Conservation (phyloP, 345 rosid genomes). For the Dimocarpus longan region DNA sequence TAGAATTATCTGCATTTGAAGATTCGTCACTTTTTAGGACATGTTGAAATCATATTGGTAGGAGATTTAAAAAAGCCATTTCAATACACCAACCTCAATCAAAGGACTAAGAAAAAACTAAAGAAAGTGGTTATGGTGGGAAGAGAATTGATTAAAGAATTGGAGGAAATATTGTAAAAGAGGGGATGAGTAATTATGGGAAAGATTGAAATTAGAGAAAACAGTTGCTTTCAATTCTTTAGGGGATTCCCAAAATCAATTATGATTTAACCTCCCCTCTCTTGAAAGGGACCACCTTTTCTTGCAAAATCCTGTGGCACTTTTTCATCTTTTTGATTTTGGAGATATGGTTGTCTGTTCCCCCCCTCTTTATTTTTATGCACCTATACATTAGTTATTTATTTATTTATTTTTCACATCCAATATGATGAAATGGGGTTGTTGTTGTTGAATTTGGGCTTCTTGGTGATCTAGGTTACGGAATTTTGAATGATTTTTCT, state of each 20-base stretch:
- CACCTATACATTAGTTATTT: background rate
- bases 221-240: constrained; percentile 27
- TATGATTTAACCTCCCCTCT: background rate
- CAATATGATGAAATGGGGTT: no score
- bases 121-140: background rate
- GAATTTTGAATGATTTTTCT: no score
- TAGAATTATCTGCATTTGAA: background rate
- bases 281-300: constrained; percentile 5
- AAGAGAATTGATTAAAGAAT: background rate
- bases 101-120: background rate
- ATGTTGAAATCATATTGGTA: constrained; percentile 22
- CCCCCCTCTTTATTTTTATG: background rate
- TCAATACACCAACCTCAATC: constrained; percentile 17
- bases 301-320: background rate
- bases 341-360: constrained; percentile 19
- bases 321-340: background rate
- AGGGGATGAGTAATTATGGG: background rate
- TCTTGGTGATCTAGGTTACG: no score
- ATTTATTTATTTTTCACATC: no score
- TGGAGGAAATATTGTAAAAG: background rate
- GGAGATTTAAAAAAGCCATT: background rate
- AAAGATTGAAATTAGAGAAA: constrained; percentile 1
- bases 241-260: background rate
- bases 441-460: no score
- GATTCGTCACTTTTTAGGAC: background rate